Evolutionary conservation across 2,329 filamentous ascomycete genomes (phyloP), one percentile per base, ranked within the genome.

Genomic region (Apiospora kogelbergensis): DNA sequence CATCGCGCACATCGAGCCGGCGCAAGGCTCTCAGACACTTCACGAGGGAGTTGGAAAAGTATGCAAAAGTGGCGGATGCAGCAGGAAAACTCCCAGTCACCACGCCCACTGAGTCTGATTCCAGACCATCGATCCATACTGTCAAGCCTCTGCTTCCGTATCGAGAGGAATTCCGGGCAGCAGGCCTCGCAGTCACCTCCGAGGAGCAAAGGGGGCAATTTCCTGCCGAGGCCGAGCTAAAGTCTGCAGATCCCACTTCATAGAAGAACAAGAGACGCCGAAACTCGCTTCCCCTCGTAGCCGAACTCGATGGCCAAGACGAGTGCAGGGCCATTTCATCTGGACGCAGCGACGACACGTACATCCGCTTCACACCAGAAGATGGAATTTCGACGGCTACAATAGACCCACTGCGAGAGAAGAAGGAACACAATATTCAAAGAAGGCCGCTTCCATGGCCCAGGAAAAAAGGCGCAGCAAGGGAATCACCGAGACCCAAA

Each of bases 181-280:
- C 85, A 67, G 86, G 87, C 1, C 80, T 90, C 65, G 86, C 87
- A 1, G 84, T 89, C 1, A 89, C 88, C 13, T 88, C 87, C 71
- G 80, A 71, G 70, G 87, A 83, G 72, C 83, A 82, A 76, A 79
- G 63, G 6, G 72, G 69, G 24, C 73, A 48, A 66, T 74, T 57
- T 57, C 74, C 69, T 4, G 41, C 46, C 30, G 70, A 68, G 57
- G 24, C 13, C 11, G 2, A 17, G 42, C 22, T 41, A 1, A 42
- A 33, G n/a, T 65, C 17, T 57, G 13, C 9, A 37, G 53, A 10
- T 20, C 48, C 17, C 48, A 33, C 15, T 17, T 7, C 2, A n/a
- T n/a, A 3, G 15, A n/a, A 9, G 10, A 17, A 20, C 11, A 30
- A 20, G 33, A 44, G 46, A 22, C 22, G 20, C 30, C 41, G 37